These are phyloP conservation scores for Halenospora varia DNA, from an alignment of 495 filamentous ascomycete genomes.

Conservation along the genomic window DNA sequence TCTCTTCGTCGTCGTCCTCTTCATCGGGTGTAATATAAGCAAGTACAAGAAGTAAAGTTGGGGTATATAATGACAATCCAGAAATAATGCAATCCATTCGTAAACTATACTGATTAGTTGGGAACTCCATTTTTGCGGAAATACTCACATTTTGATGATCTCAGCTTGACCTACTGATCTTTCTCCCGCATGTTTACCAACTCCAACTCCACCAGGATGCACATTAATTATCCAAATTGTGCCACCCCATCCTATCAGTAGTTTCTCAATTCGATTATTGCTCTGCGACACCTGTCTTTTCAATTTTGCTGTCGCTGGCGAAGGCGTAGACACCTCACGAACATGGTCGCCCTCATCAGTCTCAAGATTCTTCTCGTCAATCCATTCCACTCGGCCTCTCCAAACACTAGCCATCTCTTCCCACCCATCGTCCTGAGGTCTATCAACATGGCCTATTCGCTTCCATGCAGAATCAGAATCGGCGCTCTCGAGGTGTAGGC, in stretches of 20 bases:
- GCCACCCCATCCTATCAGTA: slow-evolving; percentile 91
- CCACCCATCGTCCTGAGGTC: slow-evolving; percentile 75
- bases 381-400: slow-evolving; percentile 89
- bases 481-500: slow-evolving; percentile 70
- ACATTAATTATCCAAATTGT: slow-evolving; percentile 95
- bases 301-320: slow-evolving; percentile 42
- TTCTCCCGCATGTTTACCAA: slow-evolving; percentile 67
- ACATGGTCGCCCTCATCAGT: slow-evolving; percentile 49
- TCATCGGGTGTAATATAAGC: slow-evolving; percentile 74
- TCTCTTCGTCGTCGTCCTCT: slow-evolving; percentile 21
- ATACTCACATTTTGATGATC: slow-evolving; percentile 80
- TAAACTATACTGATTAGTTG: slow-evolving; percentile 54
- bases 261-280: slow-evolving; percentile 60
- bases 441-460: slow-evolving; percentile 86
- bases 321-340: slow-evolving; percentile 36
- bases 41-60: slow-evolving; percentile 82
- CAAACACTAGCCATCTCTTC: slow-evolving; percentile 93
- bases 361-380: slow-evolving; percentile 74
- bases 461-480: slow-evolving; percentile 89
- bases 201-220: slow-evolving; percentile 65
- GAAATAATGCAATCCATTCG: slow-evolving; percentile 96
- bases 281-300: slow-evolving; percentile 39
- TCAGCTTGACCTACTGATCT: slow-evolving; percentile 75
- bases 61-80: slow-evolving; percentile 94
- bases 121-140: neutral